These are phyloP conservation scores for Phaeosphaeria sp. DNA, from an alignment of 2,329 filamentous ascomycete species.

Conservation along the genomic window DNA sequence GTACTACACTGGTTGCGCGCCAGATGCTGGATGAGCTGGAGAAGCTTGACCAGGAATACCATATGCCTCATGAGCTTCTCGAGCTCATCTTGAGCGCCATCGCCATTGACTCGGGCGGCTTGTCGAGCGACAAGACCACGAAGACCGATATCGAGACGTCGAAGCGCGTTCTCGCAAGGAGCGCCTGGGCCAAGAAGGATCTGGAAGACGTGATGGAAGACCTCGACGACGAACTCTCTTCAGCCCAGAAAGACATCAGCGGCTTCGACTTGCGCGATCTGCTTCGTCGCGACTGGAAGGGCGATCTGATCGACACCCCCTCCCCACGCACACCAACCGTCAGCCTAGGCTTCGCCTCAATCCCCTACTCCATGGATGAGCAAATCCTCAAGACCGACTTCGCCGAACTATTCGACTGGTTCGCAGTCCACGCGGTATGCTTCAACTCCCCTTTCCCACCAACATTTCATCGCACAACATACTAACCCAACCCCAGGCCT, in stretches of 20 bases:
- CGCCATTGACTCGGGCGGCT: constrained; percentile 55
- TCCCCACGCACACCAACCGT: constrained; percentile 56
- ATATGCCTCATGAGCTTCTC: constrained; percentile 58
- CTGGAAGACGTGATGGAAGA: constrained; percentile 53
- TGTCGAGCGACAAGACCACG: constrained; percentile 46
- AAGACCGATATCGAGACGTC: constrained; percentile 50
- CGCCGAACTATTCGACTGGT: constrained; percentile 57
- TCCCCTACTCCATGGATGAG: constrained; percentile 56
- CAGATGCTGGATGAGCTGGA: constrained; percentile 58
- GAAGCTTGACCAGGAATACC: constrained; percentile 53
- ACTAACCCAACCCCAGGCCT: constrained; percentile 35
- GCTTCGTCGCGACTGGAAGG: constrained; percentile 57
- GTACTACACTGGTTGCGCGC: constrained; percentile 55
- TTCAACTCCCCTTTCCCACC: not conserved
- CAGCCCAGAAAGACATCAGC: constrained; percentile 54
- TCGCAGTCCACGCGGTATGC: constrained; percentile 51
- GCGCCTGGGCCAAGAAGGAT: constrained; percentile 50
- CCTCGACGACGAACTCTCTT: constrained; percentile 49
- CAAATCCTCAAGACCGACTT: constrained; percentile 57
- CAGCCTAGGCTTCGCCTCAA: constrained; percentile 55
- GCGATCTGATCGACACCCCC: constrained; percentile 55
- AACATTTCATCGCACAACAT: not conserved
- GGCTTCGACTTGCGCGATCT: constrained; percentile 53
- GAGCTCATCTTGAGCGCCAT: constrained; percentile 57
- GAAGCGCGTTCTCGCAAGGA: constrained; percentile 50